These are phyloP conservation scores for Apocynum venetum DNA, from an alignment of 257 asterid genomes.

Conservation along the genomic window DNA sequence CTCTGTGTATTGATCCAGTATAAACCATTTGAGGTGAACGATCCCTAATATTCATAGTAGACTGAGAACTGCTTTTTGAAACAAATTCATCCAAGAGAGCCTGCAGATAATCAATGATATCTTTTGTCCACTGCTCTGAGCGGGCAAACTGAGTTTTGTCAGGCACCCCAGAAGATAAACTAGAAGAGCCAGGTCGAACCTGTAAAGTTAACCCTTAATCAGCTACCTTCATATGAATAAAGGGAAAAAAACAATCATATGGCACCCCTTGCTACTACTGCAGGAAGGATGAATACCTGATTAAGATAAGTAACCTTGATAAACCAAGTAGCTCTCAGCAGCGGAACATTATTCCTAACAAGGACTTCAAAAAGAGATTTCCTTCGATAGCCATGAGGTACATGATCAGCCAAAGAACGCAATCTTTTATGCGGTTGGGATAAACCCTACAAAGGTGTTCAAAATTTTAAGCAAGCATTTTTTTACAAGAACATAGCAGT, in stretches of 20 bases:
- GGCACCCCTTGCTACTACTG: neutral
- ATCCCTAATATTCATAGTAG: conserved; percentile 54
- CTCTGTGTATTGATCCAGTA: conserved; percentile 58
- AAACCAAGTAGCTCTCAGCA: conserved; percentile 96
- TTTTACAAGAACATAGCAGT: neutral
- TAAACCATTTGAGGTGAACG: conserved; percentile 61
- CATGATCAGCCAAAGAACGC: conserved; percentile 90
- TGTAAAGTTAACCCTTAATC: conserved; percentile 41
- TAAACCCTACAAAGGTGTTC: conserved; percentile 59
- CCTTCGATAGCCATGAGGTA: conserved; percentile 89
- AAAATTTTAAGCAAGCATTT: conserved; percentile 9
- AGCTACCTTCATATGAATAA: conserved; percentile 17
- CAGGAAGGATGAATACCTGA: conserved; percentile 55
- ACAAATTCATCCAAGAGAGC: conserved; percentile 80
- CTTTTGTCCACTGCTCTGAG: conserved; percentile 98
- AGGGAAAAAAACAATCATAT: conserved; percentile 10
- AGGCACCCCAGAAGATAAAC: conserved; percentile 61
- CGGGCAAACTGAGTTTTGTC: conserved; percentile 79
- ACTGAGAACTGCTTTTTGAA: conserved; percentile 57
- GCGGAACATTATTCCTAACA: conserved; percentile 78
- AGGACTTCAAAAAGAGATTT: conserved; percentile 85
- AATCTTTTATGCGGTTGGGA: conserved; percentile 87
- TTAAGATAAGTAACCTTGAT: conserved; percentile 92
- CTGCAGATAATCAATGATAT: conserved; percentile 88
- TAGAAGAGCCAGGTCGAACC: conserved; percentile 75